Evolutionary conservation across 2,329 filamentous ascomycete species (phyloP).

Genomic region (Cladosporium sp.): DNA sequence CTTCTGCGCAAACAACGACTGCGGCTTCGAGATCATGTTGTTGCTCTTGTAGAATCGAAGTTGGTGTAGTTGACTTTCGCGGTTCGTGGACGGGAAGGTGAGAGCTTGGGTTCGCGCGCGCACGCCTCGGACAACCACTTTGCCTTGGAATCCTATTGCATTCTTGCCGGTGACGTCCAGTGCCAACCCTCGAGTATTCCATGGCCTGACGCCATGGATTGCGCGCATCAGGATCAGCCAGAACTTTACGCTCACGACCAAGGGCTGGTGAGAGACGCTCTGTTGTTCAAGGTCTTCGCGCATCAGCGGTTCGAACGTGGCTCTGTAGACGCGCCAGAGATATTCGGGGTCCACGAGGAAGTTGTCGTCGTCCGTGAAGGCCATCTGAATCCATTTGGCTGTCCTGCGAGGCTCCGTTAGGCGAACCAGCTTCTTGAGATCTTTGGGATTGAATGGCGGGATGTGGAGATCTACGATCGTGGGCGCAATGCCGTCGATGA

Average conservation of each 20-base stretch:
- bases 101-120: neutral
- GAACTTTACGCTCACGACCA: no score
- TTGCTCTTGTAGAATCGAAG: neutral
- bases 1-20: neutral
- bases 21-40: neutral
- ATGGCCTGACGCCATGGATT: no score
- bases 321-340: neutral
- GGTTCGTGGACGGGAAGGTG: neutral
- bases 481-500: neutral
- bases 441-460: neutral
- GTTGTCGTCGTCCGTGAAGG: neutral
- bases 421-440: neutral
- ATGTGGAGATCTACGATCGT: neutral
- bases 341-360: neutral
- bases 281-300: no score
- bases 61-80: neutral
- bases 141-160: no score
- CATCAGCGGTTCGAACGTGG: neutral
- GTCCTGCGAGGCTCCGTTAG: neutral
- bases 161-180: no score
- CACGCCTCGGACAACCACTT: neutral
- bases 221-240: no score
- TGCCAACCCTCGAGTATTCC: no score
- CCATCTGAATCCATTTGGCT: neutral
- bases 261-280: no score